Conservation (phyloP, 2,329 filamentous ascomycete species). For the Sporothrix humicola region DNA sequence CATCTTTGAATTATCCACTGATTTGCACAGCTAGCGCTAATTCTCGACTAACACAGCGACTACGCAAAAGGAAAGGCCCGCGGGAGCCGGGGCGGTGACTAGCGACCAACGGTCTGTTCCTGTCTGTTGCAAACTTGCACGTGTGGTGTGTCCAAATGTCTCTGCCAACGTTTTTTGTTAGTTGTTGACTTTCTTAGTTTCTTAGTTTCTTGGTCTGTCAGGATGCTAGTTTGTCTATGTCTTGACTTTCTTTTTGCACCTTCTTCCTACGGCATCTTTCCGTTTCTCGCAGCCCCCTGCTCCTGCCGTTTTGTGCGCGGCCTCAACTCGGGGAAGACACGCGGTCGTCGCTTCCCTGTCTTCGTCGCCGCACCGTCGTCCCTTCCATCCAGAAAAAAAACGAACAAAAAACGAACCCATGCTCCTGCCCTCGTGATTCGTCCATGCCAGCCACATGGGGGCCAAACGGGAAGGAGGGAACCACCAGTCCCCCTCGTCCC, state of each 20-base stretch:
- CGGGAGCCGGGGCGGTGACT: slow-evolving; percentile 27
- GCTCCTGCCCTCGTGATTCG: slow-evolving; percentile 27
- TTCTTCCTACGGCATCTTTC: background rate
- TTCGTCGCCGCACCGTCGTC: background rate
- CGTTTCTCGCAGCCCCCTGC: background rate
- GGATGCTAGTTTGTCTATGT: background rate
- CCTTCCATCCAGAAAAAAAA: background rate
- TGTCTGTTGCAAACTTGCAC: slow-evolving; percentile 14
- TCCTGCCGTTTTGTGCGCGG: slow-evolving; percentile 13
- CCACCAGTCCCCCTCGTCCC: slow-evolving; percentile 18
- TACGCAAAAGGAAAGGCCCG: slow-evolving; percentile 33
- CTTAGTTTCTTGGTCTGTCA: background rate
- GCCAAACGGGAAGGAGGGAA: slow-evolving; percentile 27
- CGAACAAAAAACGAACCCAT: background rate
- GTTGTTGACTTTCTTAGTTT: no score
- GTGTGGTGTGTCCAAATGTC: background rate
- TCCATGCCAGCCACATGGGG: background rate
- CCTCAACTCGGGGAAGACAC: slow-evolving; percentile 8
- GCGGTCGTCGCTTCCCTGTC: slow-evolving; percentile 20
- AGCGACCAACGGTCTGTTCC: slow-evolving; percentile 31
- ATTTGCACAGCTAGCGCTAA: slow-evolving; percentile 19
- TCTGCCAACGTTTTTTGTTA: background rate
- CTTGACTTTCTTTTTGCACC: background rate
- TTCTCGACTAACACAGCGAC: slow-evolving; percentile 13
- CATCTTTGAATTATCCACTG: slow-evolving; percentile 16